Conservation (phyloP, 768 basidiomycete species). For the Sarcodon sp. region DNA sequence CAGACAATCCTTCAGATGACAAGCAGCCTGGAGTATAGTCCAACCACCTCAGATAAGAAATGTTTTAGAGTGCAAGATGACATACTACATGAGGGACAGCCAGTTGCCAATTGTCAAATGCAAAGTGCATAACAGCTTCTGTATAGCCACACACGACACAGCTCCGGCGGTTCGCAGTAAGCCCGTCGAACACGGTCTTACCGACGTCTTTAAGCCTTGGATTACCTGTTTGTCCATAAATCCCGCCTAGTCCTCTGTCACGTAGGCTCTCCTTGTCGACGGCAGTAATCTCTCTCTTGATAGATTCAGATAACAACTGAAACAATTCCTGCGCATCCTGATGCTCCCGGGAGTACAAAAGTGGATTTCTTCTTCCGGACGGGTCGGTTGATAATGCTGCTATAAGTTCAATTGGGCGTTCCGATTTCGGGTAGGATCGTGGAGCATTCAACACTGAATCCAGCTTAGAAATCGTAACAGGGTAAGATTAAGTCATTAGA, state of each 20-base stretch:
- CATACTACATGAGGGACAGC: slow-evolving; percentile 55
- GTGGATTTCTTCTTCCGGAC: slow-evolving; percentile 39
- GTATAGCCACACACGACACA: slow-evolving; percentile 89
- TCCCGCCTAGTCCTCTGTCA: slow-evolving; percentile 59
- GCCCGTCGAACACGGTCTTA: slow-evolving; percentile 76
- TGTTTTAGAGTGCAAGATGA: slow-evolving; percentile 8
- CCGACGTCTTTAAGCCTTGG: slow-evolving; percentile 23
- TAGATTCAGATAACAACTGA: slow-evolving; percentile 79
- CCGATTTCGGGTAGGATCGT: slow-evolving; percentile 37
- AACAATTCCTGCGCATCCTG: slow-evolving; percentile 99
- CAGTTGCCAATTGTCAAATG: slow-evolving; percentile 78
- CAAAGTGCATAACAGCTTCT: slow-evolving; percentile 87
- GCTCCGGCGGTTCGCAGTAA: slow-evolving; percentile 82
- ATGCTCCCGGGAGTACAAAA: slow-evolving; percentile 85
- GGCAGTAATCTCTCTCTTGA: slow-evolving; percentile 72
- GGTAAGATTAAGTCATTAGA: slow-evolving; percentile 3
- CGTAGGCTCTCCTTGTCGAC: slow-evolving; percentile 60
- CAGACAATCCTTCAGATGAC: slow-evolving; percentile 71
- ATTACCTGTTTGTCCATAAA: slow-evolving; percentile 19
- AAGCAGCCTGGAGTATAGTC: slow-evolving; percentile 32
- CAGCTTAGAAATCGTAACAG: not conserved
- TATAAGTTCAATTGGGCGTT: slow-evolving; percentile 67
- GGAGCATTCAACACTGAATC: slow-evolving; percentile 55
- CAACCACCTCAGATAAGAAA: slow-evolving; percentile 1
- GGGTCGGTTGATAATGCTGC: slow-evolving; percentile 46